Evolutionary conservation across 345 rosid species (phyloP).

Genomic region (Lumnitzera littorea): DNA sequence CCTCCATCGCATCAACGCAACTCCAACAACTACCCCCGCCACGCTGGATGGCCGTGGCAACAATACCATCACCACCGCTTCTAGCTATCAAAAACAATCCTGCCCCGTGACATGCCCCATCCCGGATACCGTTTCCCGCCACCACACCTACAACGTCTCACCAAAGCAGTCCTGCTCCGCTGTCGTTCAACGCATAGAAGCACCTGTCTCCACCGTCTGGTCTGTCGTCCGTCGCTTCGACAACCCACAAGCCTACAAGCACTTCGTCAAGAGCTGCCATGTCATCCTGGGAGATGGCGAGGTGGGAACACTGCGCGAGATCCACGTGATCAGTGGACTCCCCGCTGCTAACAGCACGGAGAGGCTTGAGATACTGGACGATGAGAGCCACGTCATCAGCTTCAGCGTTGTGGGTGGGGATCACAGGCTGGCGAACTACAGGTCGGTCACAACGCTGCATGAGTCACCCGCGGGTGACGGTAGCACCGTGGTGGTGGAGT

Average conservation of each 20-base stretch:
- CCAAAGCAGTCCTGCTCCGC: constrained; percentile 52
- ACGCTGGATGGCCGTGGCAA: neutral
- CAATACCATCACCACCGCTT: neutral
- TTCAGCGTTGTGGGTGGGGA: constrained; percentile 57
- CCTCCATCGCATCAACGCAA: constrained; percentile 12
- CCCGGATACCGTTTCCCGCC: constrained; percentile 30
- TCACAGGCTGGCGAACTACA: constrained; percentile 49
- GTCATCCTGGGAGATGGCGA: constrained; percentile 37
- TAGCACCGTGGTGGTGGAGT: constrained; percentile 71
- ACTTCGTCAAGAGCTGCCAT: constrained; percentile 53
- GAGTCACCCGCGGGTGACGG: constrained; percentile 31
- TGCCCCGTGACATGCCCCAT: constrained; percentile 19
- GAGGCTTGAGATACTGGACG: constrained; percentile 54
- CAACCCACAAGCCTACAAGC: constrained; percentile 49
- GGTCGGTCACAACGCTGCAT: constrained; percentile 49
- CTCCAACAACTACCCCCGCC: constrained; percentile 6
- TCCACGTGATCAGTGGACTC: constrained; percentile 48
- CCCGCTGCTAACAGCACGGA: constrained; percentile 47
- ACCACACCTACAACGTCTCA: constrained; percentile 34
- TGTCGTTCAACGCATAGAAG: constrained; percentile 39
- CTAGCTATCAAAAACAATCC: constrained; percentile 9
- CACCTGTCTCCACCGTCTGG: constrained; percentile 49
- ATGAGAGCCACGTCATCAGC: constrained; percentile 44
- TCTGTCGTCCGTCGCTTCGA: constrained; percentile 55
- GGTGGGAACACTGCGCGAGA: constrained; percentile 44